These are phyloP conservation scores for Kitagawia praeruptora DNA, from an alignment of 129 eudicot genomes.

Conservation along the genomic window DNA sequence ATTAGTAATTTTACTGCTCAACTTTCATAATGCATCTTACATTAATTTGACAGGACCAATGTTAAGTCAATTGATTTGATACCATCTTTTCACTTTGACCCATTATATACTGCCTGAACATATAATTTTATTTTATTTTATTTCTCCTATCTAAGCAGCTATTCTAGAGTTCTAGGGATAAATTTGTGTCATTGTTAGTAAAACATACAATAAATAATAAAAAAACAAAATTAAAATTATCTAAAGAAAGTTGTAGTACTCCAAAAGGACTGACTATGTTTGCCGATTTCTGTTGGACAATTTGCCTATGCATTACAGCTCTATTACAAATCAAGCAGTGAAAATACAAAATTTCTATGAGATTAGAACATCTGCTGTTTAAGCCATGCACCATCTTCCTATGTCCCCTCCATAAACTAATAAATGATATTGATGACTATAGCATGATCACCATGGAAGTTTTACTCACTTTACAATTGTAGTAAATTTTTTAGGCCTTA, in stretches of 20 bases:
- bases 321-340: neutral
- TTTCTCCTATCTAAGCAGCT: neutral
- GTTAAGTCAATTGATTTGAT: neutral
- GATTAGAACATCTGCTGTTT: constrained; percentile 32
- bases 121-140: too few species aligned
- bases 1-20: neutral
- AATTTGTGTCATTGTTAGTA: neutral
- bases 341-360: neutral
- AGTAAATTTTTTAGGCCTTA: too few species aligned
- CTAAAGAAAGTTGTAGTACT: neutral
- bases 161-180: neutral
- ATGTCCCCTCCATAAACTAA: neutral
- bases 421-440: neutral
- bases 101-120: neutral
- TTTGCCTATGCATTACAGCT: neutral
- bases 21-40: neutral
- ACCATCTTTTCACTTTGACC: neutral
- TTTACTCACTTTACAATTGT: neutral
- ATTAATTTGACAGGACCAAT: neutral
- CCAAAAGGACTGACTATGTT: neutral
- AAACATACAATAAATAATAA: too few species aligned
- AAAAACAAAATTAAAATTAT: neutral
- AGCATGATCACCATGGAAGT: neutral
- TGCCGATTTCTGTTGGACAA: neutral
- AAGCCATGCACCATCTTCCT: neutral